Evolutionary conservation across 495 filamentous ascomycete genomes (phyloP), one percentile per base, ranked within the genome.

Genomic region (Amorphotheca resinae): DNA sequence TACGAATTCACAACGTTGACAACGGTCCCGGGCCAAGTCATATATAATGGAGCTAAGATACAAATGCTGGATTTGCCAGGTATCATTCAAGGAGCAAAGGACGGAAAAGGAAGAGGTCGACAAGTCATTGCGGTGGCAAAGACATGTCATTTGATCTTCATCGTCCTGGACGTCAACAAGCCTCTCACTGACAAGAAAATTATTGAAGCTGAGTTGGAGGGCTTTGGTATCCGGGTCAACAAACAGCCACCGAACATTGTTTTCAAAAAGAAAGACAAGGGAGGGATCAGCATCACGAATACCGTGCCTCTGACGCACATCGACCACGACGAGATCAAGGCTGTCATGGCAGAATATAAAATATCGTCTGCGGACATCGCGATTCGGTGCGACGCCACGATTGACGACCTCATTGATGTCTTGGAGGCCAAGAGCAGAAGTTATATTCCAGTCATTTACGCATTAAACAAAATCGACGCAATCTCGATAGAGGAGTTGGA

Each of bases 231-330:
- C 59, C 76, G 91, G 47, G 88, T 96, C 66, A 98, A 98, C 70
- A 96, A 96, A 69, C 63, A 78, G 50, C 91, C 91, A 22, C 91
- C 93, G 22, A 98, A 98, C 60, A 98, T 98, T 55, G 78, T 85
- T 14, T 95, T 96, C 69, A 89, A 80, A 69, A 98, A 98, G 74
- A 98, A 98, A 69, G 93, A 98, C 63, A 96, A 95, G 69, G 91
- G 91, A 53, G 91, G 91, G 17, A 74, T 98, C 54, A 84, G 79
- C 53, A 93, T 98, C 58, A 94, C 87, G 7, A 89, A 77, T 67
- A 98, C 91, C 20, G 77, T 86, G 21, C 87, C 87, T 0, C 69
- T 98, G 48, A 85, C 84, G 7, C 86, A 98, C 63, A 87, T 98
- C 46, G 84, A 91, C 57, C 73, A 82, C 46, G 91, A 95, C 49